Base-by-base conservation (phyloP, 805 yeast genomes). In the Saccharomycopsis guyanensis region DNA sequence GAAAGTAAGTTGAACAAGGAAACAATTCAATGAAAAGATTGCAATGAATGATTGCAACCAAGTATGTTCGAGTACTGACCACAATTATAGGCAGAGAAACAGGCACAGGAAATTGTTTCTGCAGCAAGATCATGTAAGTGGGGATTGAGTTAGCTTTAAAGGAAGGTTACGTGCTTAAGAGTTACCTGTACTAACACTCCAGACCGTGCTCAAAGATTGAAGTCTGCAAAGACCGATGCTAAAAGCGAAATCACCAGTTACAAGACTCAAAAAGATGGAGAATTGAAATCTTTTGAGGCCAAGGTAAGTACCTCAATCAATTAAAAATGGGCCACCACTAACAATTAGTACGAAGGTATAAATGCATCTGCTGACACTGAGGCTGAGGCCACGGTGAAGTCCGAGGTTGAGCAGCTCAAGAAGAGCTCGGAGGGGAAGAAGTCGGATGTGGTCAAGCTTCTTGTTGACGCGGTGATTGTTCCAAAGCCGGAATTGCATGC, bases 141-240 rank as follows among this genome's bases (percentile, higher is more conserved):
- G 19, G 5, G 4, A 2, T n/a, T 38, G 43, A n/a, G 6, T 10
- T 37, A n/a, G 19, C 4, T 20, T 20, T 13, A 15, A 12, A 38
- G 12, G 13, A 8, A 38, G 8, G 12, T 27, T n/a, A n/a, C n/a
- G n/a, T n/a, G n/a, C n/a, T n/a, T n/a, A n/a, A n/a, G n/a, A n/a
- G n/a, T n/a, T n/a, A n/a, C n/a, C n/a, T n/a, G n/a, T n/a, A n/a
- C 38, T 32, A 8, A n/a, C 3, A 34, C 57, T 57, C 6, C 38
- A 72, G 78, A 82, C 70, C 86, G 96, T 66, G 75, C 93, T 36
- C 82, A 78, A 56, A 84, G 88, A 55, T 75, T 93, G 63, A 93
- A 91, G 76, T 89, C 93, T 40, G 96, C 97, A 44, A 91, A 88
- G 71, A 69, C 82, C 20, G 97, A 93, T 64, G 98, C 98, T 32